These are phyloP conservation scores for Corymbia calophylla DNA, from an alignment of 441 rosid species.

Conservation along the genomic window DNA sequence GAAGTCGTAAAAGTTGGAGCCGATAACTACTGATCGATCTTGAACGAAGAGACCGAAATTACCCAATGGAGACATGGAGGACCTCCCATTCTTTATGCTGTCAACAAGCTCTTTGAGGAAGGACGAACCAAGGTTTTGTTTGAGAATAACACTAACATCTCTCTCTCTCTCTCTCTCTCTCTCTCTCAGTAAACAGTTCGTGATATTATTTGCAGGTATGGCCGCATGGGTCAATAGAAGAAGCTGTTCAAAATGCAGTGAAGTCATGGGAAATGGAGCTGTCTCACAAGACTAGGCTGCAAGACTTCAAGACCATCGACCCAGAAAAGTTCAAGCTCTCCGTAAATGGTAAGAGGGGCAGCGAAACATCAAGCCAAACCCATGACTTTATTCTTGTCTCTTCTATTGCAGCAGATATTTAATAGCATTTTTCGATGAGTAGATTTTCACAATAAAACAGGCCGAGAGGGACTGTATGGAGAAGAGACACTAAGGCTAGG, in stretches of 20 bases:
- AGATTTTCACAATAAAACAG: constrained; percentile 4
- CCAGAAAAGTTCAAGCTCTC: constrained; percentile 60
- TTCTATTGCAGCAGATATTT: not conserved
- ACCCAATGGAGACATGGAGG: constrained; percentile 1
- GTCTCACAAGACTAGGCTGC: constrained; percentile 59
- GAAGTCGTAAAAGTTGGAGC: not conserved
- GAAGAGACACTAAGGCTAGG: constrained; percentile 40
- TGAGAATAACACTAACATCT: not conserved
- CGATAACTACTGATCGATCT: not conserved
- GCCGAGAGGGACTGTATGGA: constrained; percentile 57
- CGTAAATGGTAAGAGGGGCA: constrained; percentile 50
- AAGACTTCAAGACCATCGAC: constrained; percentile 61
- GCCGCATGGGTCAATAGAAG: constrained; percentile 73
- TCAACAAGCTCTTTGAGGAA: constrained; percentile 1
- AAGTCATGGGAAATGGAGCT: constrained; percentile 89
- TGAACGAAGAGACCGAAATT: not conserved
- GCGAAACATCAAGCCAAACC: not conserved
- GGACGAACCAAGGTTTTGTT: not conserved
- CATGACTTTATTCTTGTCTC: not conserved
- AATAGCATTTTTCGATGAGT: not conserved
- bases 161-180: too few species aligned
- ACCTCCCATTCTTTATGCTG: not conserved
- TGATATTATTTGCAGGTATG: constrained; percentile 37
- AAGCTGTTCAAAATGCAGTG: constrained; percentile 64
- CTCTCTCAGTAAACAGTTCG: not conserved